A percentile compares a stretch with the other conserved stretches of the same genome.
Evolutionary conservation across 257 asterid species (phyloP).

Genomic region (Orobanche coerulescens): DNA sequence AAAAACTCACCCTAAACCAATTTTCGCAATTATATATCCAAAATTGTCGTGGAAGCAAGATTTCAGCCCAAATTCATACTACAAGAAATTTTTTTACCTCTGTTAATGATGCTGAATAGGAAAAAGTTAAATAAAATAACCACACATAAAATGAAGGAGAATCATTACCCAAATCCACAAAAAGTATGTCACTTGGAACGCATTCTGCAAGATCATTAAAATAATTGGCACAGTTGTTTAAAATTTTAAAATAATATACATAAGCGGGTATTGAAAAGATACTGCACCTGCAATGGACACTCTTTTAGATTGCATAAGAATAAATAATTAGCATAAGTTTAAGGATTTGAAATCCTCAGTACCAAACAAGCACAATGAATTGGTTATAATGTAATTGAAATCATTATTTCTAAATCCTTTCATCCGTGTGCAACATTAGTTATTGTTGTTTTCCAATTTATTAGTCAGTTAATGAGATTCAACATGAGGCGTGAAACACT

Average conservation of each 20-base stretch:
- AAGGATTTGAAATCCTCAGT: no score
- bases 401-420: no score
- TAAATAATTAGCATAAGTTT: no score
- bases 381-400: no score
- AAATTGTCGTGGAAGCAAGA: conserved; percentile 71
- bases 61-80: conserved; percentile 53
- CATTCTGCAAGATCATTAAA: conserved; percentile 52
- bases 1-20: conserved; percentile 53
- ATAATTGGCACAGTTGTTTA: conserved; percentile 17
- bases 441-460: no score
- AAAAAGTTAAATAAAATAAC: background rate
- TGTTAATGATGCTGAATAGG: background rate
- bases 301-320: no score
- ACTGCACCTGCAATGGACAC: no score
- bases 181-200: conserved; percentile 76
- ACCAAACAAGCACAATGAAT: no score
- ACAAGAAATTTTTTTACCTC: conserved; percentile 24
- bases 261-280: background rate
- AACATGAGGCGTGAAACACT: no score
- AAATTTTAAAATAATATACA: background rate
- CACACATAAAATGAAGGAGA: conserved; percentile 4
- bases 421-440: no score
- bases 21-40: conserved; percentile 46
- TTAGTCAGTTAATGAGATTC: no score
- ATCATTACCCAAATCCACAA: conserved; percentile 83